phyloP scores from a whole-genome alignment of 768 basidiomycete genomes.

The Pulveroboletus sp. region DNA sequence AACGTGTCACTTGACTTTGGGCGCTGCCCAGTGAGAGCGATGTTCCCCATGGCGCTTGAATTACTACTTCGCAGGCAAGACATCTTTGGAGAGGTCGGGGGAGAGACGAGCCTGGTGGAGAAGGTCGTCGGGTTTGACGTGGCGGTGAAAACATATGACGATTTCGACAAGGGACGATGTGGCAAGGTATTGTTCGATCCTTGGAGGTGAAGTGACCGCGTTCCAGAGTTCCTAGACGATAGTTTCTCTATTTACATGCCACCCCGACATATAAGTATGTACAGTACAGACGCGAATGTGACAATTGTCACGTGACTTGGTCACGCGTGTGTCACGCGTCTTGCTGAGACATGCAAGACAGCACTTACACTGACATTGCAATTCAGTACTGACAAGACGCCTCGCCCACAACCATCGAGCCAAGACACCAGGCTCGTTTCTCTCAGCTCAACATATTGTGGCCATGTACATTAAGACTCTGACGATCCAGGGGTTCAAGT shows the following conservation, averaged over 20 bases:
- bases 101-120: conserved; percentile 59
- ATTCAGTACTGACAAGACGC: not conserved
- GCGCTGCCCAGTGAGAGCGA: conserved; percentile 72
- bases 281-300: conserved; percentile 9
- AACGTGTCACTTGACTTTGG: conserved; percentile 80
- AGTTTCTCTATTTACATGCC: too few relatives aligned
- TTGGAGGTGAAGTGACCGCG: conserved; percentile 40
- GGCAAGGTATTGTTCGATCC: conserved; percentile 79
- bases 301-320: conserved; percentile 19
- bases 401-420: not conserved
- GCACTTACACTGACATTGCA: too few relatives aligned
- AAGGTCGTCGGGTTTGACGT: conserved; percentile 55
- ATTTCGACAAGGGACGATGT: conserved; percentile 66
- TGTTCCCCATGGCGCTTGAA: conserved; percentile 69
- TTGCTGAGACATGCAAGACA: not conserved
- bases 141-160: conserved; percentile 53
- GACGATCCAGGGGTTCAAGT: conserved; percentile 95
- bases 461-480: conserved; percentile 82
- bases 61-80: conserved; percentile 66
- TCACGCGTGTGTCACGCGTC: conserved; percentile 15
- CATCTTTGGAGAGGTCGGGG: conserved; percentile 68
- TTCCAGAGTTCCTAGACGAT: too few relatives aligned
- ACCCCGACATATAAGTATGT: too few relatives aligned
- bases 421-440: not conserved
- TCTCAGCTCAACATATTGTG: not conserved